Evolutionary conservation across 2,329 filamentous ascomycete genomes (phyloP), one percentile per base, ranked within the genome.

Genomic region (Ascochyta clinopodiicola): DNA sequence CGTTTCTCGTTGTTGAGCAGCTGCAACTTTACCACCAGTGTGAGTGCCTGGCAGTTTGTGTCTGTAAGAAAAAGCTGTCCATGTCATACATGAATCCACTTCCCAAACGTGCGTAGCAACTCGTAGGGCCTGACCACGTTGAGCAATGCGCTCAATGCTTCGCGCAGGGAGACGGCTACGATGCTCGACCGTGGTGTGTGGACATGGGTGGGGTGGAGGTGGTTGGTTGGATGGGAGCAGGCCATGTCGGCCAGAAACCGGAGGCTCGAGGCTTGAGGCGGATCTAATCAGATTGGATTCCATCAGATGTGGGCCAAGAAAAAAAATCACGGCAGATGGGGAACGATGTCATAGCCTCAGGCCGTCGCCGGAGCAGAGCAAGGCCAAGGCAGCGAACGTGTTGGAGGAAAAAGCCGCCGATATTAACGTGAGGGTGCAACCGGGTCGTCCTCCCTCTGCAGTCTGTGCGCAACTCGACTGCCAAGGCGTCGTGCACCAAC

Each of bases 341-440:
- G 34, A 19, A 39, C 37, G 32, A 57, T 55, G 46, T 56, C 55
- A 61, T 61, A 29, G 44, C 39, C 51, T 48, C n/a, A 40, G 36
- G 45, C 31, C 22, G 29, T 44, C 40, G 35, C 37, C 49, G 53
- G 21, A 35, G 34, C 19, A 44, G 19, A 15, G 12, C 29, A 13
- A 31, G 38, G 45, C 45, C 47, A 44, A 55, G 50, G 24, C 49
- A 49, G 46, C 37, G 39, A 48, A 45, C 24, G 37, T 31, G n/a
- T 32, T 49, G 19, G 22, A 39, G 24, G 40, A 36, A 44, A 50
- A 47, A 39, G 35, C 39, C 34, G 40, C 59, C 56, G 62, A 67
- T 62, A 66, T 67, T 66, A 63, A 61, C 48, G 43, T 55, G 52
- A 56, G 64, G 61, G 63, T 57, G 54, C 48, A 53, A 65, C 66